phyloP scores from a whole-genome alignment of 371 early-diverging fungal genomes.

The Mucor mucedo region DNA sequence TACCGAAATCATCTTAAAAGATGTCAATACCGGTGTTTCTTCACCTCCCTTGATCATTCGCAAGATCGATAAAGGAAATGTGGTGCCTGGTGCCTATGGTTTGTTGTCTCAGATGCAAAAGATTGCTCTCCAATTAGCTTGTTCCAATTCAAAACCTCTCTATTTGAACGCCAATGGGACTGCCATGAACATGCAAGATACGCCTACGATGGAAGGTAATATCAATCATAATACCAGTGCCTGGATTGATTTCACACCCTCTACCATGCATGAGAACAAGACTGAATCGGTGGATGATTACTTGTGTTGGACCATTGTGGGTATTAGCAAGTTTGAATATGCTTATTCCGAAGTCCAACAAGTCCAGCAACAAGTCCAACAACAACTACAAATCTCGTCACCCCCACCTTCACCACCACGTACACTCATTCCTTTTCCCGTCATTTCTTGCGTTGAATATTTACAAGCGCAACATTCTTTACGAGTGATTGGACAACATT shows the following conservation, averaged over 20 bases:
- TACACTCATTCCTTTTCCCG: constrained; percentile 48
- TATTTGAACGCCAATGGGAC: constrained; percentile 46
- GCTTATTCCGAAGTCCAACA: constrained; percentile 46
- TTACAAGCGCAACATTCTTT: constrained; percentile 27
- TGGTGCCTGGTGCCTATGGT: constrained; percentile 66
- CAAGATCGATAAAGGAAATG: constrained; percentile 79
- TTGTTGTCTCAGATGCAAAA: constrained; percentile 90
- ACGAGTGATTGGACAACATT: constrained; percentile 37
- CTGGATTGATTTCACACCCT: constrained; percentile 38
- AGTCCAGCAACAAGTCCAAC: constrained; percentile 24
- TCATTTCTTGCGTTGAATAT: constrained; percentile 35
- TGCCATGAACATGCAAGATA: constrained; percentile 21
- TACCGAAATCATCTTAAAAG: constrained; percentile 74
- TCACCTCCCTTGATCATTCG: constrained; percentile 79
- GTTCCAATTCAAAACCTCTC: constrained; percentile 34
- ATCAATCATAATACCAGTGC: constrained; percentile 29
- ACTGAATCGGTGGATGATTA: constrained; percentile 67
- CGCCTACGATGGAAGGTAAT: constrained; percentile 10
- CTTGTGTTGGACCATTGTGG: constrained; percentile 88
- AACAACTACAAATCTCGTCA: constrained; percentile 22
- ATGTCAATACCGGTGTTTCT: constrained; percentile 64
- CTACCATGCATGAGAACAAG: background rate
- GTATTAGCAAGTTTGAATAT: constrained; percentile 62
- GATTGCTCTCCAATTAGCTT: constrained; percentile 70
- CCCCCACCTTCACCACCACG: constrained; percentile 49